Conservation (phyloP, 2,329 filamentous ascomycete genomes). For the Sporothrix globosa region DNA sequence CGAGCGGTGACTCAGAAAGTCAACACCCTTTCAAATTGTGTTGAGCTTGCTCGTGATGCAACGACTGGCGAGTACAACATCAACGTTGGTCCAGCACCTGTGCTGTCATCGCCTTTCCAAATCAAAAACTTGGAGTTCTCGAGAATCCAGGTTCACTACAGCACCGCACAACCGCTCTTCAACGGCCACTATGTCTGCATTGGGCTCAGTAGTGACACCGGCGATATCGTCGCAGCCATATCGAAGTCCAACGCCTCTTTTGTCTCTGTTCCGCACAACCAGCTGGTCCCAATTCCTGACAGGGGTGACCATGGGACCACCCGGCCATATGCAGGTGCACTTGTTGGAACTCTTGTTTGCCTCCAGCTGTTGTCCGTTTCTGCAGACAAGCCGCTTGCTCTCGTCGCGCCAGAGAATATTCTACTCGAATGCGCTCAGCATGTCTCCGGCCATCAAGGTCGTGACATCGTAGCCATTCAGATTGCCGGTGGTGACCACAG, state of each 20-base stretch:
- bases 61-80: neutral
- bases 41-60: slow-evolving; percentile 39
- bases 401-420: slow-evolving; percentile 44
- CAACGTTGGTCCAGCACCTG: neutral
- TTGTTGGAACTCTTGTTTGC: slow-evolving; percentile 39
- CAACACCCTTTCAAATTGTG: slow-evolving; percentile 43
- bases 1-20: slow-evolving; percentile 42
- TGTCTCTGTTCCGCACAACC: slow-evolving; percentile 37
- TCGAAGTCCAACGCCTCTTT: slow-evolving; percentile 45
- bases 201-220: slow-evolving; percentile 41
- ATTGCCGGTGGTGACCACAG: neutral
- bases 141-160: slow-evolving; percentile 45
- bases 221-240: slow-evolving; percentile 40
- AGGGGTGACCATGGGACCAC: neutral
- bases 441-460: neutral
- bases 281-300: neutral
- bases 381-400: slow-evolving; percentile 37
- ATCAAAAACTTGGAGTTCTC: too few relatives aligned
- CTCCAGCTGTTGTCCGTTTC: slow-evolving; percentile 33
- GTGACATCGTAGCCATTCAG: neutral
- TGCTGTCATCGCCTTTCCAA: neutral
- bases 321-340: slow-evolving; percentile 36
- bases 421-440: slow-evolving; percentile 40
- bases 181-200: slow-evolving; percentile 43
- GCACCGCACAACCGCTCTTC: slow-evolving; percentile 43